These are phyloP conservation scores for Acer campestre DNA, from an alignment of 345 rosid species.

Conservation along the genomic window DNA sequence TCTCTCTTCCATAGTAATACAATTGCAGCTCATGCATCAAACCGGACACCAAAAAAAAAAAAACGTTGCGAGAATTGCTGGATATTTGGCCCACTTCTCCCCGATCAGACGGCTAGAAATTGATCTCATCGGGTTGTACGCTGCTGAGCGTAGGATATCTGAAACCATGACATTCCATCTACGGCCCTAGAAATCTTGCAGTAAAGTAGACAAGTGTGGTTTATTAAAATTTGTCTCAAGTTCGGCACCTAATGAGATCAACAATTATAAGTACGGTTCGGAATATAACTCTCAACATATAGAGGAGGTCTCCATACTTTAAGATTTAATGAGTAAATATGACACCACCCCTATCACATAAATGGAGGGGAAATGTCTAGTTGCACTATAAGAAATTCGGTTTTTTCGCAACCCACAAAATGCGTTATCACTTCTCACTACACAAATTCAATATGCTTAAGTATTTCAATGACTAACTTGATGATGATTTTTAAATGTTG, in stretches of 20 bases:
- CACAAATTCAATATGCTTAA: not conserved
- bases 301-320: too few species aligned
- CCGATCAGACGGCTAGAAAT: not conserved
- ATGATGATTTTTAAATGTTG: not conserved
- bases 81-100: constrained; percentile 15
- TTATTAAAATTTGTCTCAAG: constrained; percentile 27
- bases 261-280: too few species aligned
- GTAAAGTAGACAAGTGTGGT: constrained; percentile 30
- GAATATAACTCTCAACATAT: too few species aligned
- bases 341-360: too few species aligned
- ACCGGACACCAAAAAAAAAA: constrained; percentile 17
- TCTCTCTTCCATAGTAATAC: constrained; percentile 25
- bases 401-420: too few species aligned
- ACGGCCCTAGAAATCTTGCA: constrained; percentile 32
- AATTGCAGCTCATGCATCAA: constrained; percentile 33
- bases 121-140: constrained; percentile 9
- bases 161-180: constrained; percentile 33
- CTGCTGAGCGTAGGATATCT: constrained; percentile 15
- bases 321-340: too few species aligned
- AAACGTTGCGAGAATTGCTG: constrained; percentile 10
- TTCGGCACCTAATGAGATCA: too few species aligned
- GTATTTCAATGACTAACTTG: not conserved
- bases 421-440: not conserved
- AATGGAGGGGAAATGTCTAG: too few species aligned
- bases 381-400: too few species aligned